Percentiles rank a stretch among this genome's conserved stretches.
Conservation (phyloP, 495 filamentous ascomycete species). For the Sphaerosporella brunnea region DNA sequence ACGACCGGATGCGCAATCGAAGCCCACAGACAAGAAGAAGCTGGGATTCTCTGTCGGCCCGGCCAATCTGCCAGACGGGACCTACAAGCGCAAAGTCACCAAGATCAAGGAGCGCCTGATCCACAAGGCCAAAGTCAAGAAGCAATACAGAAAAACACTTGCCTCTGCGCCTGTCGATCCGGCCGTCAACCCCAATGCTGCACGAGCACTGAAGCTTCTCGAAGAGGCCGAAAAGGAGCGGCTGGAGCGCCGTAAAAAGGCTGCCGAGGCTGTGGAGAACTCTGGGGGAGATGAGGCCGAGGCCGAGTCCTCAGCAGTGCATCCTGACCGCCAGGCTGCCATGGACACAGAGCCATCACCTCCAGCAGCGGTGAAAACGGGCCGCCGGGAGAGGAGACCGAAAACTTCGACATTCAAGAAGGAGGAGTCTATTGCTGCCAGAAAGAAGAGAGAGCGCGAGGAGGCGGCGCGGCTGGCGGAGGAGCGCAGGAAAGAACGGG, state of each 20-base stretch:
- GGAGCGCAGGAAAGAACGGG: slow-evolving; percentile 45
- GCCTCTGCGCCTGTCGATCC: slow-evolving; percentile 29
- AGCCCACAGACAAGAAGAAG: slow-evolving; percentile 32
- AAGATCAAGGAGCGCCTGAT: slow-evolving; percentile 87
- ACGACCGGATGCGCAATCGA: neutral
- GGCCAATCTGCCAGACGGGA: slow-evolving; percentile 81
- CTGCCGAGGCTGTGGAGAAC: slow-evolving; percentile 9
- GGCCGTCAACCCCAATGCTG: slow-evolving; percentile 12
- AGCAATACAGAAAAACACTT: slow-evolving; percentile 78
- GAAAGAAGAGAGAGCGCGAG: slow-evolving; percentile 38
- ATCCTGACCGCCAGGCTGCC: slow-evolving; percentile 56
- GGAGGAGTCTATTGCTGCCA: slow-evolving; percentile 52
- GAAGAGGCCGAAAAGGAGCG: slow-evolving; percentile 20
- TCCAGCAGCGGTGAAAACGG: no score
- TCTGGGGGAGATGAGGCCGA: slow-evolving; percentile 12
- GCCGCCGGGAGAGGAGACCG: slow-evolving; percentile 25
- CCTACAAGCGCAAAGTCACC: slow-evolving; percentile 77
- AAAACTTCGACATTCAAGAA: slow-evolving; percentile 58
- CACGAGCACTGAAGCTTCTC: slow-evolving; percentile 19
- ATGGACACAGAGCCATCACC: slow-evolving; percentile 31
- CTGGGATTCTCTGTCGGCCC: slow-evolving; percentile 70
- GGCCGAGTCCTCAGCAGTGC: slow-evolving; percentile 34
- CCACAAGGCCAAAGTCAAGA: slow-evolving; percentile 84
- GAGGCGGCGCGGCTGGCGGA: slow-evolving; percentile 39
- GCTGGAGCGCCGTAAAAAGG: slow-evolving; percentile 14